phyloP scores from a whole-genome alignment of 2,329 filamentous ascomycete species.

The Epichloe hybrida region DNA sequence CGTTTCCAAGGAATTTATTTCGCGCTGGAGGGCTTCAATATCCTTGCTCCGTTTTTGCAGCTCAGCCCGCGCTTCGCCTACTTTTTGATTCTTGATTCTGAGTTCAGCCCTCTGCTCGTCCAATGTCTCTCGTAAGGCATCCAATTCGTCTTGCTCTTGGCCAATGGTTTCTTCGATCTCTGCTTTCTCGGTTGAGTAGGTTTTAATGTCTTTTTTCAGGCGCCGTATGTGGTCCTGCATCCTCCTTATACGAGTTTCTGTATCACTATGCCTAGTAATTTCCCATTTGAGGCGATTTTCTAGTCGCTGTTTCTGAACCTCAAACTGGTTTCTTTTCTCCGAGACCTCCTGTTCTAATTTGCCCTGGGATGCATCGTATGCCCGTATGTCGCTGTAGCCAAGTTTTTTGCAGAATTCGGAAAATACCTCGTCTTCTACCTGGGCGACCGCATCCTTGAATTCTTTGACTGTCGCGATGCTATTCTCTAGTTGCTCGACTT shows the following conservation, averaged over 20 bases:
- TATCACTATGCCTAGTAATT: slow-evolving; percentile 35
- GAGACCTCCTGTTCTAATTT: slow-evolving; percentile 81
- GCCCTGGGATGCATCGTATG: slow-evolving; percentile 88
- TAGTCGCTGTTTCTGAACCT: slow-evolving; percentile 66
- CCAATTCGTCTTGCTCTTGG: slow-evolving; percentile 61
- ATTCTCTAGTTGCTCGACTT: slow-evolving; percentile 52
- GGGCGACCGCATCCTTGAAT: slow-evolving; percentile 51
- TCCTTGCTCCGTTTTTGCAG: slow-evolving; percentile 71
- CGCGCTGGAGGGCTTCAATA: slow-evolving; percentile 60
- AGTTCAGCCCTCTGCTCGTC: slow-evolving; percentile 55
- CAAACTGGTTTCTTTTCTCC: slow-evolving; percentile 77
- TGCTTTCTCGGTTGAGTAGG: slow-evolving; percentile 59
- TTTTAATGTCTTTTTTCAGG: slow-evolving; percentile 55
- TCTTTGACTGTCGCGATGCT: slow-evolving; percentile 36
- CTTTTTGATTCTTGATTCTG: slow-evolving; percentile 56
- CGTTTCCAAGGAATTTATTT: slow-evolving; percentile 66
- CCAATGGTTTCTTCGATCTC: slow-evolving; percentile 62
- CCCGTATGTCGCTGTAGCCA: slow-evolving; percentile 78
- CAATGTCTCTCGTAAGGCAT: slow-evolving; percentile 58
- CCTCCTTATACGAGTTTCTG: slow-evolving; percentile 52
- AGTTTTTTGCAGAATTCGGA: slow-evolving; percentile 71
- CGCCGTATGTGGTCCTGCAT: slow-evolving; percentile 54
- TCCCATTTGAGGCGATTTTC: slow-evolving; percentile 48
- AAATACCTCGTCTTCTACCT: slow-evolving; percentile 83
- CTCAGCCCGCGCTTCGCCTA: slow-evolving; percentile 65